phyloP scores from a whole-genome alignment of 805 yeast species.

The Metschnikowia noctiluminum region DNA sequence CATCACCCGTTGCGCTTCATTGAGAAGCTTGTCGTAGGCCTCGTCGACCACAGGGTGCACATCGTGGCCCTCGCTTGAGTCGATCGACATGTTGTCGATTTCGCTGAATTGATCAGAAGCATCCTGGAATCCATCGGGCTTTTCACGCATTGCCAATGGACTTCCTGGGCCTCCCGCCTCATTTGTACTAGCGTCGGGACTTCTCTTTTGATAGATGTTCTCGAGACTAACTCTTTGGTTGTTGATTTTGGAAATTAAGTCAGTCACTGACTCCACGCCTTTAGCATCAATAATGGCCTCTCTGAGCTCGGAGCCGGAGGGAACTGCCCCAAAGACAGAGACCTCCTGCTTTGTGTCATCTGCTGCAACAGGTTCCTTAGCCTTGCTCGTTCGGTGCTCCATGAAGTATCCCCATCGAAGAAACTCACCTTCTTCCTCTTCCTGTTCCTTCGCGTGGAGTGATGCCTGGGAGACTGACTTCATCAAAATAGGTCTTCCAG shows the following conservation, averaged over 20 bases:
- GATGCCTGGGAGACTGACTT: conserved; percentile 64
- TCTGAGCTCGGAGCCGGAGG: conserved; percentile 53
- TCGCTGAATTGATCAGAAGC: conserved; percentile 3
- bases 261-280: conserved; percentile 67
- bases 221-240: conserved; percentile 50
- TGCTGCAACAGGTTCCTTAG: conserved; percentile 4
- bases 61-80: conserved; percentile 22
- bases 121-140: conserved; percentile 6
- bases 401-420: conserved; percentile 83
- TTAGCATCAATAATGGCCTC: conserved; percentile 69
- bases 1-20: conserved; percentile 63
- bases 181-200: neutral
- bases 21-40: conserved; percentile 67
- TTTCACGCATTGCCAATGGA: conserved; percentile 2
- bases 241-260: conserved; percentile 63
- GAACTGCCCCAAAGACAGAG: conserved; percentile 40
- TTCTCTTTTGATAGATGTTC: conserved; percentile 38
- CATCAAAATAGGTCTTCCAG: conserved; percentile 70
- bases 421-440: conserved; percentile 88
- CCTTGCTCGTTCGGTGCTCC: conserved; percentile 50
- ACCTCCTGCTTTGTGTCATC: conserved; percentile 13
- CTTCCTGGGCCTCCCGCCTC: conserved; percentile 1
- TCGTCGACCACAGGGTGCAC: conserved; percentile 57
- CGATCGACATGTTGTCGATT: conserved; percentile 26
- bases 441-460: conserved; percentile 69